Conservation (phyloP, 345 rosid species). For the Abelmoschus esculentus region DNA sequence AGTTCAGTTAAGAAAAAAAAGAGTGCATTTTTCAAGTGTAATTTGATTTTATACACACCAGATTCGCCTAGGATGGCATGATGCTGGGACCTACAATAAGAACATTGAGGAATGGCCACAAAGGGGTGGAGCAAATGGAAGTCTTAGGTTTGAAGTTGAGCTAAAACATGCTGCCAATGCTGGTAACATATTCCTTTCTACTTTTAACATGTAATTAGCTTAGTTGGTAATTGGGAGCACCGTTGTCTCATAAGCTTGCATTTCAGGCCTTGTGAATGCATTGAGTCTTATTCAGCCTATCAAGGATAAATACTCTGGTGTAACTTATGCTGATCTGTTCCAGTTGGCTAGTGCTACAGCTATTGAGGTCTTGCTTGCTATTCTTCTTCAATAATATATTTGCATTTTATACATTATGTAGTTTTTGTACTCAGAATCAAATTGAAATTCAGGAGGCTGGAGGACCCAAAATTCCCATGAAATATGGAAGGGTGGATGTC, state of each 20-base stretch:
- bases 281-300: slow-evolving; percentile 67
- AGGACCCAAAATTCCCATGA: slow-evolving; percentile 88
- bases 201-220: background rate
- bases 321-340: slow-evolving; percentile 85
- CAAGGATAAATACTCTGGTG: slow-evolving; percentile 73
- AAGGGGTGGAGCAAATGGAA: slow-evolving; percentile 92
- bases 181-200: slow-evolving; percentile 33
- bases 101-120: slow-evolving; percentile 83
- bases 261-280: slow-evolving; percentile 77
- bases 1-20: background rate
- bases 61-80: slow-evolving; percentile 98
- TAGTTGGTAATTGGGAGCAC: background rate
- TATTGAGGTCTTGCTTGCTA: slow-evolving; percentile 52
- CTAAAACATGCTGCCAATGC: slow-evolving; percentile 95
- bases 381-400: slow-evolving; percentile 1
- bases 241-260: slow-evolving; percentile 16
- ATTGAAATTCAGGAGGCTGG: slow-evolving; percentile 65
- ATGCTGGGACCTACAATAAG: slow-evolving; percentile 90
- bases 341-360: slow-evolving; percentile 95
- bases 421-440: slow-evolving; percentile 10
- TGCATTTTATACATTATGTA: background rate
- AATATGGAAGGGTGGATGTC: slow-evolving; percentile 87
- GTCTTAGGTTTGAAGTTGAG: slow-evolving; percentile 85
- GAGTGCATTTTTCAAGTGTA: background rate
- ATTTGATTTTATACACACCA: slow-evolving; percentile 13